These are phyloP conservation scores for Botryotinia globosa DNA, from an alignment of 2,329 filamentous ascomycete species.

Conservation along the genomic window DNA sequence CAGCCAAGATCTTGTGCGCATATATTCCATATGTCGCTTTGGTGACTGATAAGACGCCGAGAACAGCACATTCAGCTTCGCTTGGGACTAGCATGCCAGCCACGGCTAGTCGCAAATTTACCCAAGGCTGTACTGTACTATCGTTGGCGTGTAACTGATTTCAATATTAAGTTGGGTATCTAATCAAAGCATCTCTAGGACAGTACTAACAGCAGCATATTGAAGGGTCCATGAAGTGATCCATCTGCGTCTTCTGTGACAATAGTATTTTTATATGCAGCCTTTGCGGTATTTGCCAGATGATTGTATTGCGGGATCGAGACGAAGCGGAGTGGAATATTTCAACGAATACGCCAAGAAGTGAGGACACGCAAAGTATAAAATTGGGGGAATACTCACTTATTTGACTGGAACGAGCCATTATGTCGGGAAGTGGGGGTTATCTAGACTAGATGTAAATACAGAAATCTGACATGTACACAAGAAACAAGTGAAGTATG, in stretches of 20 bases:
- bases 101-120: neutral
- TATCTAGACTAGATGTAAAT: neutral
- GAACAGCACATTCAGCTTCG: neutral
- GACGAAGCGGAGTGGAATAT: neutral
- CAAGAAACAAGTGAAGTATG: neutral
- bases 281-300: neutral
- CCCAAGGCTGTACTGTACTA: neutral
- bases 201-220: neutral
- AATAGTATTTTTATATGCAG: neutral
- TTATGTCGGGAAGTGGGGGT: neutral
- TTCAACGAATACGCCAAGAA: neutral
- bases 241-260: conserved; percentile 1
- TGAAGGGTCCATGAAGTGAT: conserved; percentile 8
- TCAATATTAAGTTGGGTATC: neutral
- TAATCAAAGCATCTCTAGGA: neutral
- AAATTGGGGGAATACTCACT: neutral
- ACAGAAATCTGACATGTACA: neutral
- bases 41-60: neutral
- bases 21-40: neutral
- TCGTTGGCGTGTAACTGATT: neutral
- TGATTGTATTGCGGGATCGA: neutral
- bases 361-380: neutral
- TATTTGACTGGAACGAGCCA: neutral
- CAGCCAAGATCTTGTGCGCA: conserved; percentile 1
- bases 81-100: neutral